A percentile compares a stretch with the other conserved stretches of the same genome.
These are phyloP conservation scores for Trametes versicolor DNA, from an alignment of 1,284 basidiomycete species.

Conservation along the genomic window DNA sequence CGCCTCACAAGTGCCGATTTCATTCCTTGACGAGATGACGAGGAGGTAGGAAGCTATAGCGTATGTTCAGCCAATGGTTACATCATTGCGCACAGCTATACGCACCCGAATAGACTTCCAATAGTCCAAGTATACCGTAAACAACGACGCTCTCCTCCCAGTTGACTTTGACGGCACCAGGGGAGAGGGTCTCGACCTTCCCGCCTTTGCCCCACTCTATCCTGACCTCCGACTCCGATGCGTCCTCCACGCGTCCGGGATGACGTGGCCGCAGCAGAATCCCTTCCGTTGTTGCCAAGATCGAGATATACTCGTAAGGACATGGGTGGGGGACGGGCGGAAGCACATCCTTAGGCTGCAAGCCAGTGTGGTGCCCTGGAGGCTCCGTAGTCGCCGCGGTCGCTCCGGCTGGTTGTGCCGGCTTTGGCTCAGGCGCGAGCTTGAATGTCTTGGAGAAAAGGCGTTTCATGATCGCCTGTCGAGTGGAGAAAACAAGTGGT, in stretches of 20 bases:
- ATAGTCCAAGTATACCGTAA: slow-evolving; percentile 76
- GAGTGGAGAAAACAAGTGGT: slow-evolving; percentile 7
- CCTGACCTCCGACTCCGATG: slow-evolving; percentile 56
- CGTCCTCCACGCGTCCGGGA: slow-evolving; percentile 43
- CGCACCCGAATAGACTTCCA: slow-evolving; percentile 76
- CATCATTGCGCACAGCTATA: slow-evolving; percentile 19
- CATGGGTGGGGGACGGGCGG: slow-evolving; percentile 77
- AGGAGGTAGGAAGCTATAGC: slow-evolving; percentile 75
- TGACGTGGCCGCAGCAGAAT: slow-evolving; percentile 69
- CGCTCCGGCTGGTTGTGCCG: slow-evolving; percentile 29
- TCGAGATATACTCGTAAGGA: slow-evolving; percentile 71
- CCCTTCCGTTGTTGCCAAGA: slow-evolving; percentile 67
- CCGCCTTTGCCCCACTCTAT: slow-evolving; percentile 71
- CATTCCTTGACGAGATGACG: slow-evolving; percentile 67
- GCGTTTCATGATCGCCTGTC: slow-evolving; percentile 41
- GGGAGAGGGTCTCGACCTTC: slow-evolving; percentile 62
- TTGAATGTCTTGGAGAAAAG: slow-evolving; percentile 43
- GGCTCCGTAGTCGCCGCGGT: slow-evolving; percentile 35
- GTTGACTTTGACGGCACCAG: slow-evolving; percentile 47
- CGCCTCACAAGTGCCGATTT: slow-evolving; percentile 71
- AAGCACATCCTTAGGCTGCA: slow-evolving; percentile 71
- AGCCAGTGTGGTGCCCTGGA: slow-evolving; percentile 43
- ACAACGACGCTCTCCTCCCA: slow-evolving; percentile 68
- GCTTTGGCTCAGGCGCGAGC: slow-evolving; percentile 20
- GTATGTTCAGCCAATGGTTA: slow-evolving; percentile 18